Percentiles rank a stretch among this genome's conserved stretches.
Evolutionary conservation across 2,329 filamentous ascomycete species (phyloP).

Genomic region (Fusarium anguioides): DNA sequence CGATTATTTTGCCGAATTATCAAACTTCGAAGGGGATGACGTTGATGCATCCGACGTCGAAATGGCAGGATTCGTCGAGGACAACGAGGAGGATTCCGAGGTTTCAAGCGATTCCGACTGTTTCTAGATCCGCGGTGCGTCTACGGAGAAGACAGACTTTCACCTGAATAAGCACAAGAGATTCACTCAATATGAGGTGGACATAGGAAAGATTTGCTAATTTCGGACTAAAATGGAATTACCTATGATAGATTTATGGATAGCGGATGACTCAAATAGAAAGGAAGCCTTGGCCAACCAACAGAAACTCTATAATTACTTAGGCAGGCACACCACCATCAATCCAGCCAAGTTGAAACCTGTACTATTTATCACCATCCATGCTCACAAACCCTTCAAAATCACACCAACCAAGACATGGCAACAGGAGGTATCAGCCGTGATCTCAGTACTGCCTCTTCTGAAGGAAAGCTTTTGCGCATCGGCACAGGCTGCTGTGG

Average conservation of each 20-base stretch:
- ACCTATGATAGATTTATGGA: neutral
- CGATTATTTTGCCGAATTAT: neutral
- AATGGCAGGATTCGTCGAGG: conserved; percentile 2
- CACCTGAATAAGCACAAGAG: too few relatives aligned
- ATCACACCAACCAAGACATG: neutral
- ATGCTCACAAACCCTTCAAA: too few relatives aligned
- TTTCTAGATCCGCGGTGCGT: neutral
- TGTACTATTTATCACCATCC: neutral
- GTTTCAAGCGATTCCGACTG: neutral
- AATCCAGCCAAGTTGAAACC: too few relatives aligned
- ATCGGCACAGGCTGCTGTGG: conserved; percentile 29
- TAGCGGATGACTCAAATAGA: neutral
- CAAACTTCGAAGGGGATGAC: conserved; percentile 7
- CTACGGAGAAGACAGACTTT: too few relatives aligned
- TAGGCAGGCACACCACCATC: too few relatives aligned
- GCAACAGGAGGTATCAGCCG: neutral
- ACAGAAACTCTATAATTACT: too few relatives aligned
- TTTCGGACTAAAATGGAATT: too few relatives aligned
- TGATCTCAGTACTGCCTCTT: neutral
- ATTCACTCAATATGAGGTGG: neutral
- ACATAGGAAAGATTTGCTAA: neutral
- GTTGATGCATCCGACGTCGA: neutral
- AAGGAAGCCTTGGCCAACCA: too few relatives aligned
- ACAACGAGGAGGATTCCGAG: neutral
- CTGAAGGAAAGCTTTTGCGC: conserved; percentile 28